Conservation (phyloP, 148 eudicot genomes). For the Mesembryanthemum crystallinum region DNA sequence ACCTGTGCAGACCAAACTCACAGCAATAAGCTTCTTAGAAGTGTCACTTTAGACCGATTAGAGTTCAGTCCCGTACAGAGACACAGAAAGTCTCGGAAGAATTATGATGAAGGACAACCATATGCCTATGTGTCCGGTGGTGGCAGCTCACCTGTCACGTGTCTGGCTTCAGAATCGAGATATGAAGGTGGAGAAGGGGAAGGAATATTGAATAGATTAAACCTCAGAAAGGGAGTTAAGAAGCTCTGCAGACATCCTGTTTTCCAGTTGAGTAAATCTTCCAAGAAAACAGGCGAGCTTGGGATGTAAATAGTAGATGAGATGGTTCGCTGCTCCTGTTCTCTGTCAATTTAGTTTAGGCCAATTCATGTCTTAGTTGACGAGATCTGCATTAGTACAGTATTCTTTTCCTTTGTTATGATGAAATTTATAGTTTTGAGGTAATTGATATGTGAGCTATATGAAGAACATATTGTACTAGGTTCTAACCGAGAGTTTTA, state of each 20-base stretch:
- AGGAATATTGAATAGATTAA: constrained; percentile 50
- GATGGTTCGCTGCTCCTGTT: background rate
- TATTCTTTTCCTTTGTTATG: background rate
- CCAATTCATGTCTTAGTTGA: constrained; percentile 1
- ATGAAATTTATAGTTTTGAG: background rate
- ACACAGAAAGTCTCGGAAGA: constrained; percentile 33
- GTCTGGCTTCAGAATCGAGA: constrained; percentile 16
- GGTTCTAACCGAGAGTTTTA: constrained; percentile 6
- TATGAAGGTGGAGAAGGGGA: constrained; percentile 42
- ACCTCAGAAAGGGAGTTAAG: constrained; percentile 56
- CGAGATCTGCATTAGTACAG: background rate
- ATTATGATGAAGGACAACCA: constrained; percentile 21
- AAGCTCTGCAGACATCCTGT: constrained; percentile 71
- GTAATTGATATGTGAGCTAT: constrained; percentile 9
- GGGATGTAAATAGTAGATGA: constrained; percentile 44
- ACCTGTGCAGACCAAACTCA: constrained; percentile 10
- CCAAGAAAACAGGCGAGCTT: constrained; percentile 42
- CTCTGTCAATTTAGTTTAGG: background rate
- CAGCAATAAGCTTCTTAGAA: constrained; percentile 27
- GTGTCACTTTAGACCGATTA: constrained; percentile 37
- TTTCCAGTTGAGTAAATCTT: constrained; percentile 59
- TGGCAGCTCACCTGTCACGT: constrained; percentile 24
- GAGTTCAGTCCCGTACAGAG: constrained; percentile 40
- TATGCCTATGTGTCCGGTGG: constrained; percentile 16
- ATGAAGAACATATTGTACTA: background rate